These are phyloP conservation scores for Fusarium stilboides DNA, from an alignment of 2,329 filamentous ascomycete genomes.

Conservation along the genomic window DNA sequence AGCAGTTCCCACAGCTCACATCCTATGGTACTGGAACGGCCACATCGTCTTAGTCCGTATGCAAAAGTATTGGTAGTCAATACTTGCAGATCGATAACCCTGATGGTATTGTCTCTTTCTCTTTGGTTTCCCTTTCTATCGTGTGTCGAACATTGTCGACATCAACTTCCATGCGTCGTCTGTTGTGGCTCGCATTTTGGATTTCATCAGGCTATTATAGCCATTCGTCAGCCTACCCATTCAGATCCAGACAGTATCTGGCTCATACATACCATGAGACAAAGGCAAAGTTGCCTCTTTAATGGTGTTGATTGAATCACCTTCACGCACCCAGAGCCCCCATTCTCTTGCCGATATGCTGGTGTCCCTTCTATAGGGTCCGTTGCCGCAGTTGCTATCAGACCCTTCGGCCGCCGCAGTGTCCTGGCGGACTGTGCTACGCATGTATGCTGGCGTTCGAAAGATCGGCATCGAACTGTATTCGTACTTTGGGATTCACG, in stretches of 20 bases:
- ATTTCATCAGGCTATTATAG: background rate
- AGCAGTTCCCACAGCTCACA: background rate
- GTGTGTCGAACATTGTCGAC: background rate
- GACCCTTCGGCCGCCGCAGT: background rate
- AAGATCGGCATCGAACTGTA: constrained; percentile 39
- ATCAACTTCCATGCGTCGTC: background rate
- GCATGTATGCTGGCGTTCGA: constrained; percentile 7
- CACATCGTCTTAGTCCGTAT: background rate
- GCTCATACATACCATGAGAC: background rate
- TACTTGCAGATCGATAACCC: background rate
- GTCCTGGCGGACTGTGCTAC: constrained; percentile 24
- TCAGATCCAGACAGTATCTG: background rate
- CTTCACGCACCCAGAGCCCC: background rate
- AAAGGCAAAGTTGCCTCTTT: constrained; percentile 8
- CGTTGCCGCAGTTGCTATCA: background rate
- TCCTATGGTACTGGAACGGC: background rate
- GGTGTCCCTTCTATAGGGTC: background rate
- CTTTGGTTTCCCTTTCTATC: background rate
- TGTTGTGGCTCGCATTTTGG: background rate
- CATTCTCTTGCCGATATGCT: constrained; percentile 10
- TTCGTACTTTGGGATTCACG: constrained; percentile 42
- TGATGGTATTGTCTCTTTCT: background rate
- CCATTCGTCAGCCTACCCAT: background rate
- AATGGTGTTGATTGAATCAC: constrained; percentile 5
- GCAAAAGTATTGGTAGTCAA: background rate